Base-by-base conservation (phyloP, 108 stramenopile species). In the Pseudonitzschia multiseries region DNA sequence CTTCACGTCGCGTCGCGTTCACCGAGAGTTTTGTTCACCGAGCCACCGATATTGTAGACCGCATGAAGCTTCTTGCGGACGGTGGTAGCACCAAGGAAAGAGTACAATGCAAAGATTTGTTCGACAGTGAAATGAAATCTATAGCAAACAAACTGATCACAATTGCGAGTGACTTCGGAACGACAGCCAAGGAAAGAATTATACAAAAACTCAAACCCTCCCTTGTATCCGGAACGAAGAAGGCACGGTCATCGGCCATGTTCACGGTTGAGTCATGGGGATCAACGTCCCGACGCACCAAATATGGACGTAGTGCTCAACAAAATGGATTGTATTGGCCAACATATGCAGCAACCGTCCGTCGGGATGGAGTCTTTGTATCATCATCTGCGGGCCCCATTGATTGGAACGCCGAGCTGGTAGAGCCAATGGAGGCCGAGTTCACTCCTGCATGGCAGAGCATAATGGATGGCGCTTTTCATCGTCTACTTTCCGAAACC, bases 371-470 rank as follows among this genome's bases (percentile, higher is more conserved):
- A 20, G 78, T 76, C 2, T 83, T 67, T 41, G 69, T 65, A 13
- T 78, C 77, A 21, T 10, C 43, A 24, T 60, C 65, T 60, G 82
- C 79, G 0, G 82, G 82, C 1, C 32, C 69, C 5, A 56, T 83
- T 2, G 79, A 83, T 64, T 60, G 79, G 26, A 83, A 83, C 32
- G 74, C 75, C 27, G 78, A 83, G 52, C 51, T 83, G 1, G 70
- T 40, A 14, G 82, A 74, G 42, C 82, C 82, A 0, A 79, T 83
- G 82, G 82, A 83, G 42, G 71, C 75, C 29, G 78, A 79, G 43
- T 79, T 76, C 51, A 48, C 70, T 6, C 57, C 69, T 0, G 79
- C 79, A n/a, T 83, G 82, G 82, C 78, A 83, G 54, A 41, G 69
- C 26, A 57, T 75, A 15, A 44, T 83, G 8, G 78, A 83, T 54